Evolutionary conservation across 2,329 filamentous ascomycete genomes (phyloP), one percentile per base, ranked within the genome.

Genomic region (Aspergillus fumigatiaffinis): DNA sequence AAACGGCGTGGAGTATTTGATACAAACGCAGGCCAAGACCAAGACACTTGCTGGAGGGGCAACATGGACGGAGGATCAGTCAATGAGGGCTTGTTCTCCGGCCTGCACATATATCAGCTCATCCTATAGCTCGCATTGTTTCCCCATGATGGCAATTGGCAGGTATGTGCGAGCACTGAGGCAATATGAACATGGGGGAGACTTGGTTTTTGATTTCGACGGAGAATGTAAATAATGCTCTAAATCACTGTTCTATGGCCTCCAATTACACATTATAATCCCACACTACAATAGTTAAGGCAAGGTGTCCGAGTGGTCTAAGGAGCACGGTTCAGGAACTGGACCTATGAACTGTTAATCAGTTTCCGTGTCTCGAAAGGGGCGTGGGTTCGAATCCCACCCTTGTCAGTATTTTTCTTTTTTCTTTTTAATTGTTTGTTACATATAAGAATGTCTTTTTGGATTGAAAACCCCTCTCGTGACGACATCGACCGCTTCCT

Each of bases 211-310:
- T 23, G 23, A 23, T 23, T 23, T 23, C 23, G 23, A 23, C 23
- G 23, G 23, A 2, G 3, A 23, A 3, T 23, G 23, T 23, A 23
- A 23, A 23, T 23, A 23, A 23, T 23, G 23, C 23, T 23, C 23
- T 23, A 23, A 23, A 23, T 23, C 23, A 23, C 23, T 23, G 23
- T 23, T 23, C 23, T 23, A 23, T 23, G 23, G 23, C 23, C 23
- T 23, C 23, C 25, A 10, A 6, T 14, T 35, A 35, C 17, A 2
- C 32, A 17, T 1, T 6, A 14, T 6, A 14, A 6, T 3, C 12
- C 1, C 14, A 3, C 12, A 17, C 2, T 14, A 35, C 2, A 2
- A 6, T 7, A 6, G 2, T 0, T 17, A 14, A 2, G 32, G 32
- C 32, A 38, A 38, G 32, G 32, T 38, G 32, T 38, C 32, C 32